Evolutionary conservation across 2,329 filamentous ascomycete species (phyloP).

Genomic region (Botrytis medusae): DNA sequence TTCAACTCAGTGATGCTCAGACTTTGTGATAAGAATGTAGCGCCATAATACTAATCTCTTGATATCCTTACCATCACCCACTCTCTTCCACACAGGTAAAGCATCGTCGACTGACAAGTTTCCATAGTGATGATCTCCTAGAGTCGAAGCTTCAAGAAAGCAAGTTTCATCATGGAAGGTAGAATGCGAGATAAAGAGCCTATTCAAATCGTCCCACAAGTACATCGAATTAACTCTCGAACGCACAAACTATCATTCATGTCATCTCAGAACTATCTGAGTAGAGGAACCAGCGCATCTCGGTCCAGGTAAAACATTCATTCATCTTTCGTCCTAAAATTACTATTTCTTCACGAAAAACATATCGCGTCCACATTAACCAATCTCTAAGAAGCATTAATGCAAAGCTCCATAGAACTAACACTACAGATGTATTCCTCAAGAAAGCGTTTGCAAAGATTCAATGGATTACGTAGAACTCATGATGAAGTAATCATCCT

Average conservation of each 20-base stretch:
- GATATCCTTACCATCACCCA: no score
- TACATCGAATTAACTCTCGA: neutral
- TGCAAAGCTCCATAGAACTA: accelerated
- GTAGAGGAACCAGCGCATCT: neutral
- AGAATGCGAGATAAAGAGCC: neutral
- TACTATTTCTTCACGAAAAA: neutral
- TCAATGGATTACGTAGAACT: neutral
- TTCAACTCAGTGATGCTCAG: no score
- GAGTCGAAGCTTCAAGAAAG: neutral
- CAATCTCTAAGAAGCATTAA: accelerated
- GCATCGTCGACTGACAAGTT: neutral
- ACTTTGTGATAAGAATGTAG: neutral
- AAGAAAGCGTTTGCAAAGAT: neutral
- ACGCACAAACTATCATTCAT: neutral
- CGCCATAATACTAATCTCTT: neutral
- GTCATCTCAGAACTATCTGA: neutral
- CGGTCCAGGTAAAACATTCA: neutral
- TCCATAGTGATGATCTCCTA: neutral
- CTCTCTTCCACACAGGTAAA: neutral
- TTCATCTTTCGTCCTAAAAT: neutral
- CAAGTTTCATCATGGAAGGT: neutral
- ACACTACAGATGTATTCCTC: neutral
- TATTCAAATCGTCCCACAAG: neutral
- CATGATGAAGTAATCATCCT: neutral
- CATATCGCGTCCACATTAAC: neutral